Base-by-base conservation (phyloP, 2,329 filamentous ascomycete genomes). In the Phialemoniopsis sp. region DNA sequence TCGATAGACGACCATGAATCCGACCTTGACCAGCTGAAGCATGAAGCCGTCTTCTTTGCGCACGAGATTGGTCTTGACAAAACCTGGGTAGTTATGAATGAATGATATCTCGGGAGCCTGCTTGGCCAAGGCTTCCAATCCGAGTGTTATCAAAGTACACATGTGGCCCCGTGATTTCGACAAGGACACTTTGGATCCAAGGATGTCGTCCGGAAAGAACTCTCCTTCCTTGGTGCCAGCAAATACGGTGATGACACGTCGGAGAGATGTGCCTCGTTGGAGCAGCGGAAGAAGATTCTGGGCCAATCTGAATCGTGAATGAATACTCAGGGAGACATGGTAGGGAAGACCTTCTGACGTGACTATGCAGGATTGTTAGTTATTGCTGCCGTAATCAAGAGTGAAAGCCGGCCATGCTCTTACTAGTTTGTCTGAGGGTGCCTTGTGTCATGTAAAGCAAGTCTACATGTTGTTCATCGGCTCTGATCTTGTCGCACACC, bases 241-340 rank as follows among this genome's bases (percentile, higher is more conserved):
- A 1, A 76, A 58, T 13, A 81, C 67, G 14, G 60, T 70, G 17
- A 81, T 64, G 9, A 80, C 72, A 8, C 78, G 72, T 0, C 71
- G 66, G 17, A 79, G 62, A 0, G 63, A 48, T 9, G 15, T 26
- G 0, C 76, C 66, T 14, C 50, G 52, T 10, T 61, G 59, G 3
- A 85, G 63, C 0, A 72, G 63, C 0, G 80, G 78, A 8, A 82
- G 68, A 1, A 85, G 67, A 39, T 80, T 78, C 32, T 66, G 41
- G 12, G 73, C 64, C 49, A 82, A 75, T 29, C 76, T 74, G 45
- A 74, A 67, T 15, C 79, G 78, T 4, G 72, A 66, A 56, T 82
- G 82, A 57, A 72, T 76, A 15, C 64, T 62, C 13, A 82, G 63
- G 8, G 70, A 64, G 16, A 69, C 64, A 21, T 70, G 64, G 21